phyloP scores from a whole-genome alignment of 176 grass and related monocot genomes.

The Musa troglodytarum region DNA sequence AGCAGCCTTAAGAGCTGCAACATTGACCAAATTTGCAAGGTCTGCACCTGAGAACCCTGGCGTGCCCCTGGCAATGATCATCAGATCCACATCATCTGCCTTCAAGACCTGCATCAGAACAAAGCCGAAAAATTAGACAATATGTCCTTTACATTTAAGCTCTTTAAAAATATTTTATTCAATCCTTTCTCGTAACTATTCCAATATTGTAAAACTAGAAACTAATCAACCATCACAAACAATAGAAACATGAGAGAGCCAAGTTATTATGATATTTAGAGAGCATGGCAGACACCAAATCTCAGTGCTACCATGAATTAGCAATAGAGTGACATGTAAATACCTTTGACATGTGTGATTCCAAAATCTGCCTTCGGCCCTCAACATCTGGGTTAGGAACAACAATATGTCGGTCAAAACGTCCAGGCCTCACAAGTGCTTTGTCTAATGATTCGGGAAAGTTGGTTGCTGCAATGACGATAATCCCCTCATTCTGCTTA shows the following conservation, averaged over 20 bases:
- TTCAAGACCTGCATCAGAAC: conserved; percentile 46
- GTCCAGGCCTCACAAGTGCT: conserved; percentile 77
- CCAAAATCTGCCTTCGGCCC: conserved; percentile 66
- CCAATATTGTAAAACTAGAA: background rate
- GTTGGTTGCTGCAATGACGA: conserved; percentile 84
- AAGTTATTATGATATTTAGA: no score
- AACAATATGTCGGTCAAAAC: conserved; percentile 78
- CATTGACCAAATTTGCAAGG: conserved; percentile 87
- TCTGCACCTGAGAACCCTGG: conserved; percentile 87
- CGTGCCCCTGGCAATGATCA: conserved; percentile 80
- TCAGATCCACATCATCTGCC: conserved; percentile 75
- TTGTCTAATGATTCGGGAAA: conserved; percentile 75
- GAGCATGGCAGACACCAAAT: no score
- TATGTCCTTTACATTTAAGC: no score
- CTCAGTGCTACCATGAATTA: no score
- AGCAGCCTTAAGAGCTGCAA: conserved; percentile 78
- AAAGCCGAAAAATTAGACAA: background rate
- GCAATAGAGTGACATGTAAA: background rate
- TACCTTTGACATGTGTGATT: conserved; percentile 78
- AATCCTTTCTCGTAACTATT: no score
- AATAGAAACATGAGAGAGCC: no score
- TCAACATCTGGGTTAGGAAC: conserved; percentile 84
- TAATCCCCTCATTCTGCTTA: conserved; percentile 87
- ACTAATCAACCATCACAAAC: background rate
- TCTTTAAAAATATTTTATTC: background rate